Evolutionary conservation across 176 grass and related monocot genomes (phyloP), one percentile per base, ranked within the genome.

Genomic region (Ensete glaucum): DNA sequence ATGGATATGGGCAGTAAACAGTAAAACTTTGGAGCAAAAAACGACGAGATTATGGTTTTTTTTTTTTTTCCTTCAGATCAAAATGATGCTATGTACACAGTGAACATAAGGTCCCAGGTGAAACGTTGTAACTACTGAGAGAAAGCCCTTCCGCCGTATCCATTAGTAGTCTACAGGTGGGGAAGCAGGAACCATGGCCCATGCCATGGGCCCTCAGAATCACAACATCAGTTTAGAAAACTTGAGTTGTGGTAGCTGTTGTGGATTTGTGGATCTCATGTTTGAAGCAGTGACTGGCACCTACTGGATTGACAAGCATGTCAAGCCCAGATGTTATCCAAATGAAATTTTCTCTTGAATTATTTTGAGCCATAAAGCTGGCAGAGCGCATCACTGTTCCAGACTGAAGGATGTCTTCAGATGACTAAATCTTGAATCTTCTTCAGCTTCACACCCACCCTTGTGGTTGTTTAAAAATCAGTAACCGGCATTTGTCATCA

Each of bases 401-500:
- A 29, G 72, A 74, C 50, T 62, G 50, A 76, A 64, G 15, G 9
- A 65, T 65, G 43, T 1, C 9, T 76, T 58, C 20, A 12, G 48
- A 70, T 70, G 43, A 56, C 9, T 56, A 13, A 43, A 56, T 11
- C 23, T 62, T 20, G 7, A 19, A 26, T 1, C 14, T 20, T 13
- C 9, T 0, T 77, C 11, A 48, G 16, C 56, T 77, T 67, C 26
- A 70, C 71, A 81, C n/a, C 55, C 66, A 70, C n/a, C 62, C 74
- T 84, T 68, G 74, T 49, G 22, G 52, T 72, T 85, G 60, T 16
- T 23, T 77, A 25, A 64, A 87, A 74, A 90, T 67, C 64, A 82
- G 68, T 26, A 90, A 9, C 69, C 83, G 76, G 55, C 79, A 80
- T 59, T 66, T 71, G 62, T 82, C 82, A 54, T 87, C 88, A 54